phyloP scores from a whole-genome alignment of 768 basidiomycete species.

The Mycena albidolilacea region DNA sequence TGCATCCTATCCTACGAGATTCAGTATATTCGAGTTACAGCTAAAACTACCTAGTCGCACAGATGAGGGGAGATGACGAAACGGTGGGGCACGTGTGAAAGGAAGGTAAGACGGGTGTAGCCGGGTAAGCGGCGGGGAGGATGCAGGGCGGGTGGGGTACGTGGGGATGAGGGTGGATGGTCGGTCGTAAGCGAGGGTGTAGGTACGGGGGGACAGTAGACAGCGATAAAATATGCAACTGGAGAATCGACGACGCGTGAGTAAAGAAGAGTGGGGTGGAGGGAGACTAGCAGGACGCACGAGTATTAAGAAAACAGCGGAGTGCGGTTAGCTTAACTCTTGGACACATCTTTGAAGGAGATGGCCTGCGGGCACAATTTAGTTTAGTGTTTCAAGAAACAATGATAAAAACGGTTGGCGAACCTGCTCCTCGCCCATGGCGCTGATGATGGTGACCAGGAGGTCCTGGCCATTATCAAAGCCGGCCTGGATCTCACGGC shows the following conservation, averaged over 20 bases:
- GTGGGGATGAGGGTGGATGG: not conserved
- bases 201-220: not conserved
- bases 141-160: not conserved
- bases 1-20: slow-evolving; percentile 23
- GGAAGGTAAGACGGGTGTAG: slow-evolving; percentile 1
- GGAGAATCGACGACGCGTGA: not conserved
- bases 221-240: slow-evolving; percentile 30
- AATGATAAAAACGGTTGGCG: slow-evolving; percentile 7
- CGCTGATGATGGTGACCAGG: slow-evolving; percentile 86
- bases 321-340: slow-evolving; percentile 48
- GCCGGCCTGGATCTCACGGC: slow-evolving; percentile 72
- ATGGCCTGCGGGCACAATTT: slow-evolving; percentile 46
- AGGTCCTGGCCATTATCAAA: slow-evolving; percentile 94
- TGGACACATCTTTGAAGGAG: slow-evolving; percentile 91
- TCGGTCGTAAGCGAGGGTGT: slow-evolving; percentile 10
- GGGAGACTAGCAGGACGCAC: not conserved
- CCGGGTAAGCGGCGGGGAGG: not conserved
- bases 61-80: slow-evolving; percentile 29
- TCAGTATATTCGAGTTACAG: slow-evolving; percentile 41
- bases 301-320: slow-evolving; percentile 11
- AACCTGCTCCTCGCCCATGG: slow-evolving; percentile 95
- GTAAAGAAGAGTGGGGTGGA: not conserved
- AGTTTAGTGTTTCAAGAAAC: not conserved
- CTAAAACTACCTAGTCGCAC: slow-evolving; percentile 38
- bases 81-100: slow-evolving; percentile 12